phyloP scores from a whole-genome alignment of 768 basidiomycete genomes.

The Russula virescens region DNA sequence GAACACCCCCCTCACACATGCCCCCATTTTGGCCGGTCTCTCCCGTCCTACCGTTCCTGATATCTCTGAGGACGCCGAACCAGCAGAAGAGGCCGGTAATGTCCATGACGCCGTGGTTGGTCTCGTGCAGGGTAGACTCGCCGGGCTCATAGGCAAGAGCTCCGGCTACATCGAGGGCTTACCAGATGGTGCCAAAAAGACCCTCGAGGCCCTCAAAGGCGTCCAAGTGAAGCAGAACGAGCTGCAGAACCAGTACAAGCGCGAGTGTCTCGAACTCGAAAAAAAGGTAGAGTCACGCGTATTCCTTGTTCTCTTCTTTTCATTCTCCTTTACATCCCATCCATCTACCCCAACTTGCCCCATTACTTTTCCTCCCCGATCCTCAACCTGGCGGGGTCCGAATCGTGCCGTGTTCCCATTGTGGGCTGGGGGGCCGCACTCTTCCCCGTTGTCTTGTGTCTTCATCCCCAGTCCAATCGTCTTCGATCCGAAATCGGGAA shows the following conservation, averaged over 20 bases:
- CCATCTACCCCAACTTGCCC: background rate
- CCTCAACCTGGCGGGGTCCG: background rate
- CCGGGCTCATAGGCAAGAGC: conserved; percentile 79
- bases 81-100: conserved; percentile 53
- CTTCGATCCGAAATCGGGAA: conserved; percentile 15
- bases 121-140: conserved; percentile 85
- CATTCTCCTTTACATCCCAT: background rate
- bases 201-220: conserved; percentile 89
- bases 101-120: conserved; percentile 66
- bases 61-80: conserved; percentile 77
- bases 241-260: conserved; percentile 90
- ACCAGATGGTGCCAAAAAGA: conserved; percentile 72
- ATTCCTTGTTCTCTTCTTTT: background rate
- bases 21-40: conserved; percentile 71
- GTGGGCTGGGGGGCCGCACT: background rate
- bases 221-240: conserved; percentile 88
- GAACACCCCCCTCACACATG: conserved; percentile 83
- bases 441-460: background rate
- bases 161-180: conserved; percentile 93
- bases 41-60: conserved; percentile 87
- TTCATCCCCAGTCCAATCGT: background rate
- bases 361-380: background rate
- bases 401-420: background rate
- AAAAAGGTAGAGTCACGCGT: conserved; percentile 63
- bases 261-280: conserved; percentile 91